Percentiles rank a stretch among this genome's conserved stretches.
Conservation (phyloP, 129 eudicot genomes). For the Silybum marianum region DNA sequence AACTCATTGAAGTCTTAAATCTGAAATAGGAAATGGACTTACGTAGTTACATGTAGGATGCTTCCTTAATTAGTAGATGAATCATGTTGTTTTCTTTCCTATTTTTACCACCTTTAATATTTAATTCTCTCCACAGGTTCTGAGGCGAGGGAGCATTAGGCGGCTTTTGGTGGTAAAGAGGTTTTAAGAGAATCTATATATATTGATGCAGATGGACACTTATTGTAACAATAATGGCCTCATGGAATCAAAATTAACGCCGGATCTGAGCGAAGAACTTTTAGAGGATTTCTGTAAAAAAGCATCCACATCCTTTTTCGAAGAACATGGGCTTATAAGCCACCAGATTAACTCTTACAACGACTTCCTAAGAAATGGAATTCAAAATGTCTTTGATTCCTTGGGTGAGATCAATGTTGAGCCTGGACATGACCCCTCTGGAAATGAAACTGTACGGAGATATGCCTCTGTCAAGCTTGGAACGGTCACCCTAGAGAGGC, state of each 20-base stretch:
- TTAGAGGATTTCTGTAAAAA: slow-evolving; percentile 56
- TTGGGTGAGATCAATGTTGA: slow-evolving; percentile 64
- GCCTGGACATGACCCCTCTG: slow-evolving; percentile 73
- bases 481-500: slow-evolving; percentile 69
- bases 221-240: slow-evolving; percentile 36
- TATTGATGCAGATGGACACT: slow-evolving; percentile 34
- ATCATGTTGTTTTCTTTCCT: slow-evolving; percentile 4
- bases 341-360: slow-evolving; percentile 91
- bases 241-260: slow-evolving; percentile 17
- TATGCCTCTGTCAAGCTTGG: slow-evolving; percentile 69
- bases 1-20: not conserved
- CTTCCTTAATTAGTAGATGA: not conserved
- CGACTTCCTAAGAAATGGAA: slow-evolving; percentile 60
- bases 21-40: not conserved
- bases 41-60: not conserved
- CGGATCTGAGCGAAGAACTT: slow-evolving; percentile 39
- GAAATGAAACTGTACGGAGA: slow-evolving; percentile 59
- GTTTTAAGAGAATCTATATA: not conserved
- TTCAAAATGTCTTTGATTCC: slow-evolving; percentile 72
- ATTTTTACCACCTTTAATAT: slow-evolving; percentile 4
- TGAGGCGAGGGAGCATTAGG: not conserved
- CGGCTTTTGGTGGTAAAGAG: not conserved
- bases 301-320: slow-evolving; percentile 66
- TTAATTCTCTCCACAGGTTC: slow-evolving; percentile 2
- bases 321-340: slow-evolving; percentile 68